Evolutionary conservation across 1,284 basidiomycete species (phyloP).

Genomic region (Jaminaea rosea): DNA sequence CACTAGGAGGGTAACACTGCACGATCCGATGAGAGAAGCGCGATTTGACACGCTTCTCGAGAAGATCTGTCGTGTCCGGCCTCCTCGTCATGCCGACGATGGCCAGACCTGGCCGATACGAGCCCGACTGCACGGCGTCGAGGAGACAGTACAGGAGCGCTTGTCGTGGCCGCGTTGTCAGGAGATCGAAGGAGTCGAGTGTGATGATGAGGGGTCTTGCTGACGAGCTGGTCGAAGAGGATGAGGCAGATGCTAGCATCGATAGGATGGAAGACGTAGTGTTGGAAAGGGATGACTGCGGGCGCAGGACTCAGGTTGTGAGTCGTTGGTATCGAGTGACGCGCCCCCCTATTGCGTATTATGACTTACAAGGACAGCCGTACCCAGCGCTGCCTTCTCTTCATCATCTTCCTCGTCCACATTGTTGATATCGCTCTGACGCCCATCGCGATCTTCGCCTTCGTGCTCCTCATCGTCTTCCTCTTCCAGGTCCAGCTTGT

Average conservation of each 20-base stretch:
- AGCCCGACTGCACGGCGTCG: slow-evolving; percentile 41
- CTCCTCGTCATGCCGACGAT: slow-evolving; percentile 35
- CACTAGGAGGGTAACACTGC: slow-evolving; percentile 25
- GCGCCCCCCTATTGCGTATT: no score
- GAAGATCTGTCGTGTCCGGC: slow-evolving; percentile 33
- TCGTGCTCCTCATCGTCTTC: not conserved
- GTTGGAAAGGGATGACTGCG: slow-evolving; percentile 12
- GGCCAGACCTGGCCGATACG: slow-evolving; percentile 34
- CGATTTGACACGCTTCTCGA: slow-evolving; percentile 41
- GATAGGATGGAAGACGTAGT: slow-evolving; percentile 30
- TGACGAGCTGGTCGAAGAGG: slow-evolving; percentile 8
- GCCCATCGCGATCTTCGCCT: not conserved
- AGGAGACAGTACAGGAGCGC: slow-evolving; percentile 44
- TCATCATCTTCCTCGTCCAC: slow-evolving; percentile 4
- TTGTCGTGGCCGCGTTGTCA: slow-evolving; percentile 33
- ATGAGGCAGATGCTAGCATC: slow-evolving; percentile 13
- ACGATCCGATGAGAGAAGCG: slow-evolving; percentile 41
- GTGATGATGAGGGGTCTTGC: slow-evolving; percentile 30
- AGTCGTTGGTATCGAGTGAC: not conserved
- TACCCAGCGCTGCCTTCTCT: slow-evolving; percentile 5
- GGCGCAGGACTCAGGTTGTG: not conserved
- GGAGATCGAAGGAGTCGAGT: slow-evolving; percentile 39
- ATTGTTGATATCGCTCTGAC: not conserved
- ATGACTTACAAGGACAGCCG: slow-evolving; percentile 7
- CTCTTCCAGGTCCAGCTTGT: not conserved